A percentile compares a stretch with the other conserved stretches of the same genome.
Conservation (phyloP, 805 yeast species). For the Barnettozyma pratensis region DNA sequence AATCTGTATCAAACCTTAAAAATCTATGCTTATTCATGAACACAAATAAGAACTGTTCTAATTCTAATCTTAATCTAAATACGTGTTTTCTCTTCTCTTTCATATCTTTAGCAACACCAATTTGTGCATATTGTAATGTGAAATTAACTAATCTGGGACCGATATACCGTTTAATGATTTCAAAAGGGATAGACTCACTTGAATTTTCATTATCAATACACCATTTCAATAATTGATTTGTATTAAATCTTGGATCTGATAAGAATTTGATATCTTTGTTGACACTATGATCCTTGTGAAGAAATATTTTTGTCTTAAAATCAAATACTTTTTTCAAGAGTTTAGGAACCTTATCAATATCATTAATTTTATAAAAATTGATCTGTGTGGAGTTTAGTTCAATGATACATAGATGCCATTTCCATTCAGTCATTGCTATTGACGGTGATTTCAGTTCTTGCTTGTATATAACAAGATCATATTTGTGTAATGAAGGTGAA, state of each 20-base stretch:
- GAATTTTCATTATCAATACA: background rate
- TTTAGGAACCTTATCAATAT: background rate
- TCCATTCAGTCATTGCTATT: slow-evolving; percentile 6
- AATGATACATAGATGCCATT: slow-evolving; percentile 8
- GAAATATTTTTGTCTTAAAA: slow-evolving; percentile 1
- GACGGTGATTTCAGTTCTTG: slow-evolving; percentile 11
- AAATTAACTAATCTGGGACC: slow-evolving; percentile 4
- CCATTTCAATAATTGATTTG: background rate
- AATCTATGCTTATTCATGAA: slow-evolving; percentile 2
- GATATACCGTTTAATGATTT: slow-evolving; percentile 5
- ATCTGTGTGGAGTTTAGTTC: slow-evolving; percentile 14
- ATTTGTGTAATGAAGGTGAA: slow-evolving; percentile 3
- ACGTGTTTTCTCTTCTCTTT: background rate
- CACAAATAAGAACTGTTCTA: slow-evolving; percentile 8
- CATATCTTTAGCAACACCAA: slow-evolving; percentile 8
- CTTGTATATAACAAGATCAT: slow-evolving; percentile 6
- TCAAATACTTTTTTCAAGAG: slow-evolving; percentile 1
- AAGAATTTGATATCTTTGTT: slow-evolving; percentile 1
- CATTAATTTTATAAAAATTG: slow-evolving; percentile 7
- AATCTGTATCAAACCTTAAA: slow-evolving; percentile 4
- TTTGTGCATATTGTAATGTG: slow-evolving; percentile 8
- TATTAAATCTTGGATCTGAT: slow-evolving; percentile 1
- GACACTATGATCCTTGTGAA: background rate
- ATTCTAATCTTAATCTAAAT: slow-evolving; percentile 9
- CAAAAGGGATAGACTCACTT: background rate